These are phyloP conservation scores for Omphalotus olearius DNA, from an alignment of 1,284 basidiomycete species.

Conservation along the genomic window DNA sequence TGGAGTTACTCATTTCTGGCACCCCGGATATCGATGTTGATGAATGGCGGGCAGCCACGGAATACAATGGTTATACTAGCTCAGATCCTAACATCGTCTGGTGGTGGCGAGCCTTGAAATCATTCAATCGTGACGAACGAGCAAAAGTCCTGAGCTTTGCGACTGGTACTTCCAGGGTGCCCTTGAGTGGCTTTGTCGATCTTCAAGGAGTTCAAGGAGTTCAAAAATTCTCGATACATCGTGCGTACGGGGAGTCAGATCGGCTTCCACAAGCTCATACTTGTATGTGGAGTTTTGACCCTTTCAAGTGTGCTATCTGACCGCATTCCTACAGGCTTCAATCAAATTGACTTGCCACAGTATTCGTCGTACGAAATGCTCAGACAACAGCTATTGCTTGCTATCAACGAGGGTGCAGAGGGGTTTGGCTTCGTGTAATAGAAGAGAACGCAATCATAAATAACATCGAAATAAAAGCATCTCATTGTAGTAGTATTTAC, in stretches of 20 bases:
- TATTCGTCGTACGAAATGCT: slow-evolving; percentile 94
- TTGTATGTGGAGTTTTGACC: slow-evolving; percentile 44
- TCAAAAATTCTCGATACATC: slow-evolving; percentile 96
- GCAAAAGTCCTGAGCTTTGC: slow-evolving; percentile 97
- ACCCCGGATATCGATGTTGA: slow-evolving; percentile 99
- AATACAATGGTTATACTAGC: slow-evolving; percentile 82
- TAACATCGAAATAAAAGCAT: slow-evolving; percentile 1
- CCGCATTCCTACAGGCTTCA: slow-evolving; percentile 52
- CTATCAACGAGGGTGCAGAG: slow-evolving; percentile 92
- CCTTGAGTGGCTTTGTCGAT: slow-evolving; percentile 89
- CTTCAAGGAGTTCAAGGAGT: slow-evolving; percentile 93
- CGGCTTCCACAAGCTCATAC: slow-evolving; percentile 89
- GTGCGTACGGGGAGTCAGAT: slow-evolving; percentile 83
- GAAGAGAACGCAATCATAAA: not conserved
- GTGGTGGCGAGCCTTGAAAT: slow-evolving; percentile 99
- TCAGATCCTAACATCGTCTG: slow-evolving; percentile 95
- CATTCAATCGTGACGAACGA: slow-evolving; percentile 94
- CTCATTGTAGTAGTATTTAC: slow-evolving; percentile 12
- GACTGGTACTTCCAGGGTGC: slow-evolving; percentile 92
- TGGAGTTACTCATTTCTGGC: slow-evolving; percentile 96
- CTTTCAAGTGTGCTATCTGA: slow-evolving; percentile 9
- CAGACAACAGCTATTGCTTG: slow-evolving; percentile 80
- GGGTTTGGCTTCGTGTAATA: slow-evolving; percentile 80
- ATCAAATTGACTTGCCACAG: slow-evolving; percentile 85
- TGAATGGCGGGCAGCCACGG: slow-evolving; percentile 95